These are phyloP conservation scores for Xylariales sp. DNA, from an alignment of 2,329 filamentous ascomycete species.

Conservation along the genomic window DNA sequence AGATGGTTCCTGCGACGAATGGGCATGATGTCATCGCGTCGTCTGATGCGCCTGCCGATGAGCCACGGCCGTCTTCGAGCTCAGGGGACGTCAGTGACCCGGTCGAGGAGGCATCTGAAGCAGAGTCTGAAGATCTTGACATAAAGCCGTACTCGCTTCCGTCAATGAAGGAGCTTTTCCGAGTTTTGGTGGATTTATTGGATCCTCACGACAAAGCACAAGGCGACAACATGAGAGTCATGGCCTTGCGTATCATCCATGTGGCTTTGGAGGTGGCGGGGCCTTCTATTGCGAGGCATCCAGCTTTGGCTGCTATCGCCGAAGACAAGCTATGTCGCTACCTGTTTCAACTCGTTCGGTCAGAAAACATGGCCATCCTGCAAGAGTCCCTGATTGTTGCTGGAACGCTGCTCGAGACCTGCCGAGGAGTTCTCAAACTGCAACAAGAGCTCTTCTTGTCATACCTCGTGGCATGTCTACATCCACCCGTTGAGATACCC, in stretches of 20 bases:
- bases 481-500: conserved; percentile 91
- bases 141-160: conserved; percentile 89
- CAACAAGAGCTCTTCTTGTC: conserved; percentile 96
- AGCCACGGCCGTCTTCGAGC: conserved; percentile 34
- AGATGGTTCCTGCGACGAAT: conserved; percentile 76
- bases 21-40: conserved; percentile 55
- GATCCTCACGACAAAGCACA: conserved; percentile 91
- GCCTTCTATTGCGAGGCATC: conserved; percentile 89
- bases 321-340: conserved; percentile 92
- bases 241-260: conserved; percentile 95
- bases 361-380: conserved; percentile 91
- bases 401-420: conserved; percentile 85
- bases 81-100: conserved; percentile 32
- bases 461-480: conserved; percentile 88
- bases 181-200: conserved; percentile 87
- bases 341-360: conserved; percentile 91
- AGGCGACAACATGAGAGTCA: conserved; percentile 92
- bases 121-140: conserved; percentile 35
- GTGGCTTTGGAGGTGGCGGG: conserved; percentile 95
- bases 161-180: conserved; percentile 89
- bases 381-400: conserved; percentile 91
- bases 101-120: conserved; percentile 22
- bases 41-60: conserved; percentile 36
- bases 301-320: conserved; percentile 78
- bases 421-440: conserved; percentile 82